Base-by-base conservation (phyloP, 2,329 filamentous ascomycete species). In the Epichloe hybrida region DNA sequence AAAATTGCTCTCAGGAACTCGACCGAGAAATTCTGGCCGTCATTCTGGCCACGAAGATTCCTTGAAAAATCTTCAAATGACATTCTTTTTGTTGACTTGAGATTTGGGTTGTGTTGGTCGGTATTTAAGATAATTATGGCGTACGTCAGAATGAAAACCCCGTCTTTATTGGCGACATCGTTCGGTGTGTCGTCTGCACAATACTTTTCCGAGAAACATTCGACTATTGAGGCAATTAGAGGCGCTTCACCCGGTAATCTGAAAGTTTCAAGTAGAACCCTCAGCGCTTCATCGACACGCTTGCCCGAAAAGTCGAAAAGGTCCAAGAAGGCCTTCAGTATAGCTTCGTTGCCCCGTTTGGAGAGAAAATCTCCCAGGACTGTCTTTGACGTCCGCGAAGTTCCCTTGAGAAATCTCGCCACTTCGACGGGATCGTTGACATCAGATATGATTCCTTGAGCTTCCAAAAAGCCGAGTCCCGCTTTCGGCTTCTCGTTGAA, bases 61-160 rank as follows among this genome's bases (percentile, higher is more conserved):
- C 81, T 83, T 0, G 86, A 77, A 64, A 98, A 98, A 59, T 91
- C 86, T 50, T 81, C 76, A 41, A 83, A 75, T 1, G 82, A 81
- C 93, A 98, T 98, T 40, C 91, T 86, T 61, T 85, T 86, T 58
- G 81, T 73, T 2, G 76, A 68, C 58, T 81, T 89, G 54, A 97
- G 68, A 58, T 96, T 97, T 0, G 89, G 90, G 61, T 95, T 98
- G 66, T 97, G 93, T 60, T 94, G 86, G 63, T 98, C 93, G 1
- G 91, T 96, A 62, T 98, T 98, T 51, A 98, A 73, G 80, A 98
- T 89, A 65, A 98, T 95, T 61, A 96, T 94, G 38, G 90, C 93
- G 64, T 98, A 98, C 0, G 87, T 91, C 48, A 98, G 73, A 46
- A 98, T 81, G 61, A 87, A 98, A 21, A 93, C 83, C 7, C 89